A percentile compares a stretch with the other conserved stretches of the same genome.
These are phyloP conservation scores for Hanseniaspora gamundiae DNA, from an alignment of 1,139 yeast genomes.

Conservation along the genomic window DNA sequence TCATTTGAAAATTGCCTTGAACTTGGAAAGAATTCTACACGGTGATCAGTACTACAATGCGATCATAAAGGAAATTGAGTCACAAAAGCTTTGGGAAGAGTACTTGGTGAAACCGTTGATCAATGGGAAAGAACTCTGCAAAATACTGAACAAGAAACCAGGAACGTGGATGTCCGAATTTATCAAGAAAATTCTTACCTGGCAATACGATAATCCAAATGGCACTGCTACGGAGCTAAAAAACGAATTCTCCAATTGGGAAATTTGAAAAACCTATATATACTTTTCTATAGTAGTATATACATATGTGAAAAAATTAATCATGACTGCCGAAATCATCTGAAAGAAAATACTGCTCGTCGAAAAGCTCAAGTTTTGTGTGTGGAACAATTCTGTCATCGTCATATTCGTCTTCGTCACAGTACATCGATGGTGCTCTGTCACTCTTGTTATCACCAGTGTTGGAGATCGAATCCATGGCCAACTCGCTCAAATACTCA, in stretches of 20 bases:
- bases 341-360: neutral
- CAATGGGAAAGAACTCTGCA: slow-evolving; percentile 57
- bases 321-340: neutral
- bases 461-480: neutral
- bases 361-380: neutral
- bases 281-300: neutral
- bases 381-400: neutral
- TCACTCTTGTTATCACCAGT: neutral
- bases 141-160: slow-evolving; percentile 44
- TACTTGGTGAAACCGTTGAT: slow-evolving; percentile 40
- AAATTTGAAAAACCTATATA: neutral
- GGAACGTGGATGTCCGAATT: slow-evolving; percentile 75
- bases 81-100: slow-evolving; percentile 28
- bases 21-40: neutral
- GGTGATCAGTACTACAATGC: slow-evolving; percentile 2
- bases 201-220: slow-evolving; percentile 68
- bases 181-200: slow-evolving; percentile 42
- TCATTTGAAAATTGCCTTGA: neutral
- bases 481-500: too few species aligned
- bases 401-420: neutral
- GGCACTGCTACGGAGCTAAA: neutral
- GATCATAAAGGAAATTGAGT: slow-evolving; percentile 17
- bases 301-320: too few species aligned
- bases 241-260: neutral
- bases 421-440: too few species aligned